These are phyloP conservation scores for Paramarasmius palmivorus DNA, from an alignment of 1,284 basidiomycete species.

Conservation along the genomic window DNA sequence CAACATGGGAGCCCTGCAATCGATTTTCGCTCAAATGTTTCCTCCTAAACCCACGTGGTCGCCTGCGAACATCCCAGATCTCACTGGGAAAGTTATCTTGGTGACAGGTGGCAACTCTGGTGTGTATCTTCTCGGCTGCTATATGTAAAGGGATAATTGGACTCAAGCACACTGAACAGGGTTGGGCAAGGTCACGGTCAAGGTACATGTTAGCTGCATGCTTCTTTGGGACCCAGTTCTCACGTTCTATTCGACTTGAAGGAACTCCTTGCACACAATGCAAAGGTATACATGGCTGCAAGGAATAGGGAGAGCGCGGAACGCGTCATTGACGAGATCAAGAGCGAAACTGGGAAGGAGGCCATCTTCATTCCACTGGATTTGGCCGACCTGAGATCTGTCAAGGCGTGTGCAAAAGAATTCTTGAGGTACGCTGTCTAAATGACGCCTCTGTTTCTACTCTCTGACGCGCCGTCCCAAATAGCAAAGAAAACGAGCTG, in stretches of 20 bases:
- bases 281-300: constrained; percentile 67
- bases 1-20: background rate
- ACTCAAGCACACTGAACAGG: constrained; percentile 28
- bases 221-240: background rate
- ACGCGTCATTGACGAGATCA: constrained; percentile 51
- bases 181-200: constrained; percentile 37
- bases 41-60: constrained; percentile 26
- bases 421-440: constrained; percentile 43
- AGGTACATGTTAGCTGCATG: constrained; percentile 16
- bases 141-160: constrained; percentile 2
- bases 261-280: constrained; percentile 56
- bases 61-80: constrained; percentile 42
- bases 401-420: constrained; percentile 52
- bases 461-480: background rate
- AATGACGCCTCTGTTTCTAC: background rate
- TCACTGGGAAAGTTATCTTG: constrained; percentile 46
- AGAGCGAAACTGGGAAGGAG: constrained; percentile 41
- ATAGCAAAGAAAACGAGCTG: constrained; percentile 27
- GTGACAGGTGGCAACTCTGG: constrained; percentile 38
- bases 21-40: background rate
- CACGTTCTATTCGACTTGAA: constrained; percentile 19
- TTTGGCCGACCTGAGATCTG: constrained; percentile 52
- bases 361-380: constrained; percentile 59
- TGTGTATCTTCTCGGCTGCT: constrained; percentile 2
- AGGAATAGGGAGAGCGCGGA: constrained; percentile 48